These are phyloP conservation scores for Talaromyces pinophilus DNA, from an alignment of 2,329 filamentous ascomycete species.

Conservation along the genomic window DNA sequence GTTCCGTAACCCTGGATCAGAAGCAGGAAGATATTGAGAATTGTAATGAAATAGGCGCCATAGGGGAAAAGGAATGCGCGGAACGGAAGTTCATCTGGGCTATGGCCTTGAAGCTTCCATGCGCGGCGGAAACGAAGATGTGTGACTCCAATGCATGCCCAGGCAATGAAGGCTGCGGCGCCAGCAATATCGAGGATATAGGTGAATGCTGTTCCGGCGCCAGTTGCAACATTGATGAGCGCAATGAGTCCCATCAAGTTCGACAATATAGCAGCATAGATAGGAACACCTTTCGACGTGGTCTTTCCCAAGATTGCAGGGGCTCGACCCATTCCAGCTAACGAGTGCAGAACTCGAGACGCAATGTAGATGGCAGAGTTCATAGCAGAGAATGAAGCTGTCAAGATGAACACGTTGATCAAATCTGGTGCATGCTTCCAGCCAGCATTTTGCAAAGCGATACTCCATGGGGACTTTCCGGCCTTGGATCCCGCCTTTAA, in stretches of 20 bases:
- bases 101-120: conserved; percentile 20
- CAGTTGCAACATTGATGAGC: conserved; percentile 67
- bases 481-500: conserved; percentile 42
- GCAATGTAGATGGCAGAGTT: conserved; percentile 50
- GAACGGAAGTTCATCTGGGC: conserved; percentile 17
- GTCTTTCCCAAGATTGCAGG: conserved; percentile 46
- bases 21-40: conserved; percentile 20
- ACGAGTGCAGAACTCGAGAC: conserved; percentile 67
- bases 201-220: conserved; percentile 60
- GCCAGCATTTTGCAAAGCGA: conserved; percentile 40
- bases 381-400: conserved; percentile 44
- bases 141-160: conserved; percentile 20
- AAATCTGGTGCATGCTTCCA: conserved; percentile 39
- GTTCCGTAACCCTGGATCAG: conserved; percentile 19
- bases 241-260: conserved; percentile 61
- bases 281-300: conserved; percentile 46
- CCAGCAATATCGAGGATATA: conserved; percentile 40
- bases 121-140: conserved; percentile 20
- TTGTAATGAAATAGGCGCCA: conserved; percentile 16
- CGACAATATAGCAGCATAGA: conserved; percentile 46
- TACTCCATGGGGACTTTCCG: conserved; percentile 45
- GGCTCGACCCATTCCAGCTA: conserved; percentile 53
- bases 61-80: conserved; percentile 19
- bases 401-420: conserved; percentile 45
- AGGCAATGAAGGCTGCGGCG: conserved; percentile 21